phyloP scores from a whole-genome alignment of 192 early-diverging fungal species.

The Chytriomyces sp. region DNA sequence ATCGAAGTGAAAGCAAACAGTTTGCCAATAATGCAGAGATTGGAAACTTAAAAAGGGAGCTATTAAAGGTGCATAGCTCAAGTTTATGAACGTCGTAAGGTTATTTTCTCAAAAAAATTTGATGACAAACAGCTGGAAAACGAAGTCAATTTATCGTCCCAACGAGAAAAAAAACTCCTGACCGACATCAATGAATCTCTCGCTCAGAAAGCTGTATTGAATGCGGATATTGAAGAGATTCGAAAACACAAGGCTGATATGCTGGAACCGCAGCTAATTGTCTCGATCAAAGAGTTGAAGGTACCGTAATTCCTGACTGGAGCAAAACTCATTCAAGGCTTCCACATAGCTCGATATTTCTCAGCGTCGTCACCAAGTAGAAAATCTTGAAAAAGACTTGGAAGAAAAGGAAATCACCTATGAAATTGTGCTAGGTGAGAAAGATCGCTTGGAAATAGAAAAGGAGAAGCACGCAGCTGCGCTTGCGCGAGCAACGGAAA shows the following conservation, averaged over 20 bases:
- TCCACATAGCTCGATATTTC: constrained; percentile 54
- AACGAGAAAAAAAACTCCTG: constrained; percentile 52
- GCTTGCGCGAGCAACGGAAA: constrained; percentile 56
- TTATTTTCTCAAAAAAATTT: constrained; percentile 15
- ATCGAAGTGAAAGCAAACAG: constrained; percentile 47
- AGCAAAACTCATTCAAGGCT: constrained; percentile 25
- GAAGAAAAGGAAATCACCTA: constrained; percentile 65
- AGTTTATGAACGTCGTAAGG: not conserved
- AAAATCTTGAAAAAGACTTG: constrained; percentile 66
- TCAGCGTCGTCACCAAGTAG: constrained; percentile 62
- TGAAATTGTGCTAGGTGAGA: constrained; percentile 54
- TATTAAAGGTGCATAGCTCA: constrained; percentile 48
- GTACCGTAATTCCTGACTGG: constrained; percentile 27
- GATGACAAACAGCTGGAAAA: constrained; percentile 53
- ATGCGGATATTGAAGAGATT: constrained; percentile 64
- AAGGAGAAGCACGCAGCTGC: constrained; percentile 56
- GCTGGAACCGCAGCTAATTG: constrained; percentile 66
- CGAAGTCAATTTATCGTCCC: constrained; percentile 56
- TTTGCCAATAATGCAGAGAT: constrained; percentile 60
- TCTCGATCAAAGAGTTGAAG: constrained; percentile 64
- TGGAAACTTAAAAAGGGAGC: constrained; percentile 63
- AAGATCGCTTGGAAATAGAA: constrained; percentile 60
- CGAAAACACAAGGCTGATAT: constrained; percentile 65
- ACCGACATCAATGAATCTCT: constrained; percentile 57
- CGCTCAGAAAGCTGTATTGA: constrained; percentile 41